A percentile compares a stretch with the other conserved stretches of the same genome.
Conservation (phyloP, 75 land plant species). For the Isoetes taiwanensis region DNA sequence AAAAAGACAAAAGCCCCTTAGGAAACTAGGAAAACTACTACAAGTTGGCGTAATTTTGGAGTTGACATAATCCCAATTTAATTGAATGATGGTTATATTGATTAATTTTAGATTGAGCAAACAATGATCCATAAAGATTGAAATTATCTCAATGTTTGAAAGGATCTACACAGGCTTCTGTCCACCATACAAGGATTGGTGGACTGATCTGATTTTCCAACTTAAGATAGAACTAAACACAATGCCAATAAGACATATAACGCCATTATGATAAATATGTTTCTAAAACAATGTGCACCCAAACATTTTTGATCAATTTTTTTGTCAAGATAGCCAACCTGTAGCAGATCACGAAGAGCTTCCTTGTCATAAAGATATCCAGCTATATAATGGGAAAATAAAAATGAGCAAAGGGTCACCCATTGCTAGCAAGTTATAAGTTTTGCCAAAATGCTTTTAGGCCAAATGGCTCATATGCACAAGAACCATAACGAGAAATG, state of each 20-base stretch:
- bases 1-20: no score
- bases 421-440: slow-evolving; percentile 25
- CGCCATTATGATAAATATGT: slow-evolving; percentile 24
- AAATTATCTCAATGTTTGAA: no score
- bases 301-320: no score
- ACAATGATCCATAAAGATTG: no score
- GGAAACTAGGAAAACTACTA: no score
- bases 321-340: background rate
- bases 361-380: slow-evolving; percentile 23
- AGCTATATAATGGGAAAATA: slow-evolving; percentile 22
- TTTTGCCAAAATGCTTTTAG: slow-evolving; percentile 20
- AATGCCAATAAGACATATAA: slow-evolving; percentile 19
- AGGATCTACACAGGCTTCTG: no score
- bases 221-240: slow-evolving; percentile 6
- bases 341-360: slow-evolving; percentile 8
- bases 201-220: slow-evolving; percentile 12
- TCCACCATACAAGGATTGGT: slow-evolving; percentile 16
- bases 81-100: no score
- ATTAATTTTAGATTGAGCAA: no score
- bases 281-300: slow-evolving; percentile 18
- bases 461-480: slow-evolving; percentile 28
- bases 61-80: no score
- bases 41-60: no score
- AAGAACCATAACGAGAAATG: slow-evolving; percentile 24
- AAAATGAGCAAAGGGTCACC: slow-evolving; percentile 21